A percentile compares a stretch with the other conserved stretches of the same genome.
phyloP scores from a whole-genome alignment of 345 rosid species.

The Gossypium anomalum region DNA sequence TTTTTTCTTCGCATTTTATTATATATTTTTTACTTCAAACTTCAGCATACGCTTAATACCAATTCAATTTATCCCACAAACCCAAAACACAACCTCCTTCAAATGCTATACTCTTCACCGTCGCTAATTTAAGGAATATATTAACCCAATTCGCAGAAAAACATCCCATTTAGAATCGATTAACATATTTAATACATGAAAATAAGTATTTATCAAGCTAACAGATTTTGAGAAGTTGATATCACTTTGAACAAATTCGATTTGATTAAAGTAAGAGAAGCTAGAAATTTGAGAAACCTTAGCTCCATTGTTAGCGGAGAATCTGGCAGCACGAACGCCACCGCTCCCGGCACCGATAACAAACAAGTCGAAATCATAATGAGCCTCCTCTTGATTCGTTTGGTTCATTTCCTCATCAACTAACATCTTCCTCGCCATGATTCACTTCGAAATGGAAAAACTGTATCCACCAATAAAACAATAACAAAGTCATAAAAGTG shows the following conservation, averaged over 20 bases:
- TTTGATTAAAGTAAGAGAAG: not conserved
- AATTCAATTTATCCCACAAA: not conserved
- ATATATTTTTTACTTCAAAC: not conserved
- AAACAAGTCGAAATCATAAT: slow-evolving; percentile 82
- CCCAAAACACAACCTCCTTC: not conserved
- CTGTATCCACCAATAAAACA: slow-evolving; percentile 18
- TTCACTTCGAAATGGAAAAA: slow-evolving; percentile 10
- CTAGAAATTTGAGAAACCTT: slow-evolving; percentile 40
- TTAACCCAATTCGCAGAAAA: too few species aligned
- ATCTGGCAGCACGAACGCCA: slow-evolving; percentile 91
- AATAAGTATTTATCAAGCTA: not conserved
- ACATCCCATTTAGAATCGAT: too few species aligned
- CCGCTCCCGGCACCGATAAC: slow-evolving; percentile 98
- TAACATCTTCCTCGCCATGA: slow-evolving; percentile 93
- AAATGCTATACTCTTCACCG: not conserved
- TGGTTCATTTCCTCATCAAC: slow-evolving; percentile 54
- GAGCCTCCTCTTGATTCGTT: slow-evolving; percentile 32
- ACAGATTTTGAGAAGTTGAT: not conserved
- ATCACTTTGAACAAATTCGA: not conserved
- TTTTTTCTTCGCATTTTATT: not conserved
- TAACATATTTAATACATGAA: too few species aligned
- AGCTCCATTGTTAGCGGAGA: slow-evolving; percentile 86
- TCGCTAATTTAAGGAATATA: too few species aligned
- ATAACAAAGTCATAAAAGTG: not conserved
- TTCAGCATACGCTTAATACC: not conserved